Percentiles rank a stretch among this genome's conserved stretches.
These are phyloP conservation scores for Keqinozyma sinolaborantium DNA, from an alignment of 1,139 yeast genomes.

Conservation along the genomic window DNA sequence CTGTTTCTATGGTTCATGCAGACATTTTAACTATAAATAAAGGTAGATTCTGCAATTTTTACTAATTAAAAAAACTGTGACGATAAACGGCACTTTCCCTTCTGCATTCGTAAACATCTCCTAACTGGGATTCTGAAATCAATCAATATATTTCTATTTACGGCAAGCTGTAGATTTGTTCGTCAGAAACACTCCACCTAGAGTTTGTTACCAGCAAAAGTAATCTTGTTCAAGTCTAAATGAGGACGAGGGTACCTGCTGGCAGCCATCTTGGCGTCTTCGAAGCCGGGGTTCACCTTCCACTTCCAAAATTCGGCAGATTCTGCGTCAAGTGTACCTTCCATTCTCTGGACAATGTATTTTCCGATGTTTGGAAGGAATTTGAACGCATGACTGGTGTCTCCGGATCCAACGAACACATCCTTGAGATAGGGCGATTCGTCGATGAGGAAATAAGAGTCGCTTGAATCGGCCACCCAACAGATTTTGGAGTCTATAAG, in stretches of 20 bases:
- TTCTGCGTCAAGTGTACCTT: constrained; percentile 16
- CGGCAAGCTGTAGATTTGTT: no score
- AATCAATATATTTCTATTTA: no score
- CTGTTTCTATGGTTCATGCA: no score
- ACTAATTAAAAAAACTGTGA: no score
- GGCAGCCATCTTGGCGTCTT: constrained; percentile 9
- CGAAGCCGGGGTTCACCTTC: constrained; percentile 22
- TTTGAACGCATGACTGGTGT: constrained; percentile 41
- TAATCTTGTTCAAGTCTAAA: constrained; percentile 8
- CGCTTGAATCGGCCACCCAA: constrained; percentile 46
- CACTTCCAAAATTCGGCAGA: constrained; percentile 26
- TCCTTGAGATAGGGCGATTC: constrained; percentile 32
- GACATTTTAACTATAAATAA: no score
- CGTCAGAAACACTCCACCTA: no score
- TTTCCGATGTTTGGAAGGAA: constrained; percentile 31
- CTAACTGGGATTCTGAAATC: no score
- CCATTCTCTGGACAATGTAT: constrained; percentile 22
- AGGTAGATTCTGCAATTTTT: no score
- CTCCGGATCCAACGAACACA: constrained; percentile 42
- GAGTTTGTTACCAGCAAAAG: constrained; percentile 4
- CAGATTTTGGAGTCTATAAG: constrained; percentile 14
- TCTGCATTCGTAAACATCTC: no score
- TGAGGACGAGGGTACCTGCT: constrained; percentile 15
- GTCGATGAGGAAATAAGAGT: constrained; percentile 38
- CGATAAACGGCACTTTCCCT: no score